Conservation (phyloP, 495 filamentous ascomycete genomes). For the Elasticomyces elasticus region DNA sequence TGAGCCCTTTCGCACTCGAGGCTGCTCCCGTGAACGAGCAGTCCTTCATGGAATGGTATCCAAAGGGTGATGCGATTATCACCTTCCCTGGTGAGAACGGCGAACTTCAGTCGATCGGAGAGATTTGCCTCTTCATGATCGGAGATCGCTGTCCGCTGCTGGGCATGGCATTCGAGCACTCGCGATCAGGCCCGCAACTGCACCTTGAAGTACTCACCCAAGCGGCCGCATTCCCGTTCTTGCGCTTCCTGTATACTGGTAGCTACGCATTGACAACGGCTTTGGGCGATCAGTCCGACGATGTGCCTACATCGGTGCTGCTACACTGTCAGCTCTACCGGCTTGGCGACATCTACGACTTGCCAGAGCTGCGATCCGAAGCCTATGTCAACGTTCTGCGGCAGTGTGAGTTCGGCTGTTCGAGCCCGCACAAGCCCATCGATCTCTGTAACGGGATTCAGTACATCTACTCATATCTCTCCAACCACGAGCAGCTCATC, state of each 20-base stretch:
- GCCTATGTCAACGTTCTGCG: conserved; percentile 25
- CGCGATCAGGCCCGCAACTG: conserved; percentile 20
- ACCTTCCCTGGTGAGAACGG: conserved; percentile 17
- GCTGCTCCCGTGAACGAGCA: not conserved
- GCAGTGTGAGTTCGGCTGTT: conserved; percentile 26
- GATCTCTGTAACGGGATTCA: conserved; percentile 26
- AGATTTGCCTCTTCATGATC: conserved; percentile 20
- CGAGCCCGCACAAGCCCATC: conserved; percentile 18
- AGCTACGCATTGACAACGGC: conserved; percentile 15
- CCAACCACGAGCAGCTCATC: conserved; percentile 17
- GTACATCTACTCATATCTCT: conserved; percentile 26
- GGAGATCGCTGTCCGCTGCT: conserved; percentile 22
- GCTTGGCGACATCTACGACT: conserved; percentile 25
- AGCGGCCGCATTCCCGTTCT: conserved; percentile 15
- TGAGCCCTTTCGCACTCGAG: conserved; percentile 5
- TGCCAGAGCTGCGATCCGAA: conserved; percentile 21
- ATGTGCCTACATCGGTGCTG: conserved; percentile 22
- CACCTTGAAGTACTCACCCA: conserved; percentile 14
- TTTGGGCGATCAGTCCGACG: conserved; percentile 4
- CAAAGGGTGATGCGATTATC: conserved; percentile 20
- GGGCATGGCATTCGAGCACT: conserved; percentile 26
- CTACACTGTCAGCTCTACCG: conserved; percentile 27
- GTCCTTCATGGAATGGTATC: conserved; percentile 11
- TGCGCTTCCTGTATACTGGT: conserved; percentile 28
- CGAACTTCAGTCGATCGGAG: conserved; percentile 14